Evolutionary conservation across 306 rosid species (phyloP), one percentile per base, ranked within the genome.

Genomic region (Senna tora): DNA sequence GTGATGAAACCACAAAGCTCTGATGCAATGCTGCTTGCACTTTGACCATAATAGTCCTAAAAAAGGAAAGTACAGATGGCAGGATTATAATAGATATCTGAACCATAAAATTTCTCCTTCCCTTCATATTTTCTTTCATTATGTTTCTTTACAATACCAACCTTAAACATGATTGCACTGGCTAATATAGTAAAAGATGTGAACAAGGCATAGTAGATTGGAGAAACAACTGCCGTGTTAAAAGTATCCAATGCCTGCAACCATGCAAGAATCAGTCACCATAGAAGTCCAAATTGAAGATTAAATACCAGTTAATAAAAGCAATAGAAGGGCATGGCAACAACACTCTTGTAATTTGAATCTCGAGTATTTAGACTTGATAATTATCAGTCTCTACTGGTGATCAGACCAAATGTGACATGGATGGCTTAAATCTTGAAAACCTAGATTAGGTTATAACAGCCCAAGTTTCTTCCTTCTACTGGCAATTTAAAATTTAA

Each of bases 101-200:
- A 84, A 58, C 51, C 77, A 58, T 76, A 17, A 21, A 49, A 67
- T 50, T 38, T 59, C 53, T 54, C 77, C 54, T 75, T 73, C 57
- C 36, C 12, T 3, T 9, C 53, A 67, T 53, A 64, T 38, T 10
- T 52, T 34, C 74, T 68, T 64, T 53, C 21, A 61, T 34, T 61
- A 36, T 51, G 72, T 36, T 73, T 54, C 73, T 19, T 30, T 69
- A 63, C 71, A 73, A 52, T 77, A 88, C 76, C 43, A 61, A 83
- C 97, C 98, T 91, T 93, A 42, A 91, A 93, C 98, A 93, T 93
- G 67, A 93, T 91, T 60, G 82, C 88, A 57, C 96, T 89, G 74
- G 97, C 98, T 16, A 91, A 79, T 71, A 93, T 91, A 50, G 97
- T 93, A 81, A 89, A 87, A 42, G 94, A 62, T 45, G 96, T 94